Base-by-base conservation (phyloP, 2,329 filamentous ascomycete species). In the Aspergillus sp. region DNA sequence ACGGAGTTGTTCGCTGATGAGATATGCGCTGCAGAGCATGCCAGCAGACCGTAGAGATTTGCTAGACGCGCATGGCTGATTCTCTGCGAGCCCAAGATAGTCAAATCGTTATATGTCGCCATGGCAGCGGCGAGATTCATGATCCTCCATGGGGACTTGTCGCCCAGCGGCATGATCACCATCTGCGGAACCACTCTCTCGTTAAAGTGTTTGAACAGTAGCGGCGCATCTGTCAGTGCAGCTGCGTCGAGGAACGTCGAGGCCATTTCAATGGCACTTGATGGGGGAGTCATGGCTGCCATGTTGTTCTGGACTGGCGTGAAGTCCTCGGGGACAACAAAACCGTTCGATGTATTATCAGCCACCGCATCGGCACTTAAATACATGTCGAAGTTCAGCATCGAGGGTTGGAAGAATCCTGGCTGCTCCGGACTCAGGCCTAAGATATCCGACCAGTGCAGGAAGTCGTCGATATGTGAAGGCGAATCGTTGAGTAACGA, bases 101-200 rank as follows among this genome's bases (percentile, higher is more conserved):
- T 73, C 3, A 71, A 49, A 17, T 73, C 70, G 6, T 67, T 65
- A 45, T 68, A 68, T 7, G 71, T 70, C 4, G 69, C 59, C 9
- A 74, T 63, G 2, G 71, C 72, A 9, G 65, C 63, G 0, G 71
- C 64, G 4, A 73, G 56, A 43, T 73, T 71, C 41, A 72, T 46
- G 14, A 71, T 69, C 49, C 68, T 68, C 70, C 70, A 74, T 3
- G 72, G 71, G 1, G 70, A 71, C 51, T 74, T 73, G 31, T 67
- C 60, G 2, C 66, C 65, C 6, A 68, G 60, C 2, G 70, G 70
- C 48, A 73, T 64, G 11, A 68, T 64, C 61, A 68, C 66, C 49
- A 74, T 69, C 4, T 68, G 67, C 1, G 66, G 64, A 37, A 74
- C 68, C 3, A 74, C 69, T 17, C 64, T 57, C 37, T 72, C 65